Evolutionary conservation across 1,284 basidiomycete species (phyloP), one percentile per base, ranked within the genome.

Genomic region (Hemileia vastatrix): DNA sequence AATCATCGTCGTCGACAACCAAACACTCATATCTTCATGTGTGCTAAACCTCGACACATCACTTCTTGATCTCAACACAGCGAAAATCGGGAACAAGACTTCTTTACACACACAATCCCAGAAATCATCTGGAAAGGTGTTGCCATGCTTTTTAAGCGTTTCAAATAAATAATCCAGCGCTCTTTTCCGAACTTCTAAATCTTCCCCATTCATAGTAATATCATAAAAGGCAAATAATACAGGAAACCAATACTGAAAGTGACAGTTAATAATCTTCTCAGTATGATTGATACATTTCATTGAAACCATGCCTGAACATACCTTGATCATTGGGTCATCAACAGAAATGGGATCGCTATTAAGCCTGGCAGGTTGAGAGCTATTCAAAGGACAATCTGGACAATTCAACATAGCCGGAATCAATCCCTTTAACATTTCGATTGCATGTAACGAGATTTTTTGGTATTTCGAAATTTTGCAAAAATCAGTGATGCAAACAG

Each of bases 161-260:
- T 85, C 86, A 77, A 98, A 99, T 43, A 98, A 80, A 21, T 93
- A 95, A 77, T 98, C 93, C 27, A 99, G 81, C 0, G 96, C 93
- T 58, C 92, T 94, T 74, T 91, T 83, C 66, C 96, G 84, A 63
- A 99, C 93, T 82, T 99, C 95, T 44, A 99, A 80, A 74, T 99
- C 95, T 77, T 98, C 96, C 13, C 92, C 95, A 65, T 96, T 98
- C 95, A 99, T 99, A 76, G 98, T 94, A 65, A 99, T 93, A 76
- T 98, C 95, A 78, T 95, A 97, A 79, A 97, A 97, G 21, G 88
- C 87, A 74, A 98, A 95, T 18, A 98, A 80, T 3, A 93, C 85
- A 0, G 95, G 95, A 79, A 90, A 93, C 95, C 95, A 99, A 78
- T 87, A 97, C 72, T 63, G 18, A 19, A 9, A 4, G 31, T 33